Evolutionary conservation across 805 yeast species (phyloP).

Genomic region (Nadsonia fulvescens): DNA sequence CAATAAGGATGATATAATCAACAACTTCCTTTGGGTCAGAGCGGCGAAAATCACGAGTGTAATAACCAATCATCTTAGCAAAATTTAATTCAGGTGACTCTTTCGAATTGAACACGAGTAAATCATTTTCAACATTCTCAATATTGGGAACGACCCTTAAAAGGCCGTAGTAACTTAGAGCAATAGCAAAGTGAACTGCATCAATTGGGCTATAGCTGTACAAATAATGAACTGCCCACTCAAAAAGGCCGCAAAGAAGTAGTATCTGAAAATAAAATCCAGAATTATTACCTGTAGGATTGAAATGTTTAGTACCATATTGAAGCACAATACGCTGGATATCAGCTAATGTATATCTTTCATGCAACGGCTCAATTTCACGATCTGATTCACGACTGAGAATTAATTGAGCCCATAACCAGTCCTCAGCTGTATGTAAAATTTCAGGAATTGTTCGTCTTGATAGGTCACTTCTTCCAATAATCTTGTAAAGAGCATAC

Average conservation of each 20-base stretch:
- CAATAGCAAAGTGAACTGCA: conserved; percentile 78
- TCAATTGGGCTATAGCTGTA: conserved; percentile 55
- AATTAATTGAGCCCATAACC: conserved; percentile 88
- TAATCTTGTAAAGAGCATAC: conserved; percentile 73
- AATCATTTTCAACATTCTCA: conserved; percentile 16
- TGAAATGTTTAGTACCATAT: conserved; percentile 58
- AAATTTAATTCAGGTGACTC: conserved; percentile 25
- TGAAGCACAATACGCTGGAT: conserved; percentile 54
- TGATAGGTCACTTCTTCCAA: conserved; percentile 76
- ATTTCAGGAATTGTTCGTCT: conserved; percentile 52
- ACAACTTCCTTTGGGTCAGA: conserved; percentile 82
- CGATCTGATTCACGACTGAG: conserved; percentile 43
- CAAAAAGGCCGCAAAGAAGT: conserved; percentile 62
- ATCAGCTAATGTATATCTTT: conserved; percentile 53
- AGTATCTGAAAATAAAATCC: conserved; percentile 60
- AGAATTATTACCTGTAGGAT: conserved; percentile 38
- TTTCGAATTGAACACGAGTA: conserved; percentile 19
- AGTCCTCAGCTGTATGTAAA: conserved; percentile 71
- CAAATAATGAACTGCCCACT: conserved; percentile 53
- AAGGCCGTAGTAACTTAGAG: conserved; percentile 55
- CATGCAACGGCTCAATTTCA: conserved; percentile 33
- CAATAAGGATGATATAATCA: conserved; percentile 66
- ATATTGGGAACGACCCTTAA: conserved; percentile 28
- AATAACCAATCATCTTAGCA: conserved; percentile 56
- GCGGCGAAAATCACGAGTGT: conserved; percentile 64